phyloP scores from a whole-genome alignment of 2,329 filamentous ascomycete species.

The Piedraia hortae region DNA sequence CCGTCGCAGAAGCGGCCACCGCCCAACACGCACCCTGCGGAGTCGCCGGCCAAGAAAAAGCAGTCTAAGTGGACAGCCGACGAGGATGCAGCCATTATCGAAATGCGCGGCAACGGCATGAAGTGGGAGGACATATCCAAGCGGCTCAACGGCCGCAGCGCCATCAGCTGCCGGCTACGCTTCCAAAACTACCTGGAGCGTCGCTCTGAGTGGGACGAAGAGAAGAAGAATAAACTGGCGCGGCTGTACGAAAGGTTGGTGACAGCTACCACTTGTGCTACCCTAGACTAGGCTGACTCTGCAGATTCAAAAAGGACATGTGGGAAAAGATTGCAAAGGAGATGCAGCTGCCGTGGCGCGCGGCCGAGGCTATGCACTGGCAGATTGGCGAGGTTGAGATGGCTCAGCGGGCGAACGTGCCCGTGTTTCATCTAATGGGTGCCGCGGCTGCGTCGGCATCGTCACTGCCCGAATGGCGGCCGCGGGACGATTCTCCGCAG shows the following conservation, averaged over 20 bases:
- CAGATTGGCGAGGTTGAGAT: conserved; percentile 82
- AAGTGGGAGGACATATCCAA: conserved; percentile 98
- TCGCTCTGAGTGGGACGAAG: conserved; percentile 84
- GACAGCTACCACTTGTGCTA: conserved; percentile 1
- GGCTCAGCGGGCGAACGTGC: conserved; percentile 70
- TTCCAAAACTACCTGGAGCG: conserved; percentile 95
- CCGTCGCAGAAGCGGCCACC: conserved; percentile 16
- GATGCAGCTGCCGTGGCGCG: conserved; percentile 83
- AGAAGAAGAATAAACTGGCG: conserved; percentile 89
- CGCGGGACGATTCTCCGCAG: too few species aligned
- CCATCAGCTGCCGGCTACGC: conserved; percentile 79
- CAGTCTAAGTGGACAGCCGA: conserved; percentile 92
- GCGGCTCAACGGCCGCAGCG: conserved; percentile 63
- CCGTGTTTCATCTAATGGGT: conserved; percentile 38
- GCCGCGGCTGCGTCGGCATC: conserved; percentile 7
- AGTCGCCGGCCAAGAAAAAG: conserved; percentile 66
- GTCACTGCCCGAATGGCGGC: too few species aligned
- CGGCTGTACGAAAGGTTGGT: conserved; percentile 87
- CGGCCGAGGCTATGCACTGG: conserved; percentile 96
- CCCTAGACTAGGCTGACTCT: conserved; percentile 1
- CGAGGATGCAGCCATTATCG: conserved; percentile 81
- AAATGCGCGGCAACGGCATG: conserved; percentile 70
- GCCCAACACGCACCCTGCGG: conserved; percentile 20
- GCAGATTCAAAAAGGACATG: conserved; percentile 90
- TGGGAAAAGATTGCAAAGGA: conserved; percentile 90